A percentile compares a stretch with the other conserved stretches of the same genome.
Evolutionary conservation across 306 rosid genomes (phyloP).

Genomic region (Luffa acutangula): DNA sequence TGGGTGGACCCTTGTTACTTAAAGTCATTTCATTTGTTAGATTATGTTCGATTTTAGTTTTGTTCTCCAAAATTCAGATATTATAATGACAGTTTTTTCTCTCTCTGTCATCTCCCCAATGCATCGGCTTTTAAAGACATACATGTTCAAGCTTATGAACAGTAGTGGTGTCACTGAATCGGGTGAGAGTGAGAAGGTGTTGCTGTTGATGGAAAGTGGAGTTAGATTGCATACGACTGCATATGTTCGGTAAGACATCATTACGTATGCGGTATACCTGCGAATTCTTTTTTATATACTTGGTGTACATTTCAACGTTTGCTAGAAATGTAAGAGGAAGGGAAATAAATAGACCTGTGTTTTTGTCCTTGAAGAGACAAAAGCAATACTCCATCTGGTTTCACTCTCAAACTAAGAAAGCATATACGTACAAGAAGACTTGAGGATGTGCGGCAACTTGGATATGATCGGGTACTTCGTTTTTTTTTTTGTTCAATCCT

Average conservation of each 20-base stretch:
- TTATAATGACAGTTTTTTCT: not conserved
- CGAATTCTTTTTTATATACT: not conserved
- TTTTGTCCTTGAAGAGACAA: slow-evolving; percentile 43
- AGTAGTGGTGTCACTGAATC: slow-evolving; percentile 93
- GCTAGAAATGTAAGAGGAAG: not conserved
- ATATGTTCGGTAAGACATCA: slow-evolving; percentile 52
- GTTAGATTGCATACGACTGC: slow-evolving; percentile 81
- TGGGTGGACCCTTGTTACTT: not conserved
- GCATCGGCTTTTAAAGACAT: slow-evolving; percentile 42
- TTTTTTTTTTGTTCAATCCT: not conserved
- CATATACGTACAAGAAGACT: slow-evolving; percentile 89
- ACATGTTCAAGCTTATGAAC: slow-evolving; percentile 83
- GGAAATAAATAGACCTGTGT: not conserved
- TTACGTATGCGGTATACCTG: not conserved
- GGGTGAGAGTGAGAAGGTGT: slow-evolving; percentile 91
- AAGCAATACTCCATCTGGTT: slow-evolving; percentile 95
- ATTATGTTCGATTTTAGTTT: not conserved
- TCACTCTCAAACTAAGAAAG: slow-evolving; percentile 88
- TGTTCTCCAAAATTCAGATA: not conserved
- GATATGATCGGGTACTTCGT: slow-evolving; percentile 77
- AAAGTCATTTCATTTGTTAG: not conserved
- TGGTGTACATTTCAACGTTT: not conserved
- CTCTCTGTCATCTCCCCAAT: not conserved
- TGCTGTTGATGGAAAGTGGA: slow-evolving; percentile 88
- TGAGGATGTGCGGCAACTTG: slow-evolving; percentile 97